These are phyloP conservation scores for Xylariaceae sp. DNA, from an alignment of 2,329 filamentous ascomycete species.

Conservation along the genomic window DNA sequence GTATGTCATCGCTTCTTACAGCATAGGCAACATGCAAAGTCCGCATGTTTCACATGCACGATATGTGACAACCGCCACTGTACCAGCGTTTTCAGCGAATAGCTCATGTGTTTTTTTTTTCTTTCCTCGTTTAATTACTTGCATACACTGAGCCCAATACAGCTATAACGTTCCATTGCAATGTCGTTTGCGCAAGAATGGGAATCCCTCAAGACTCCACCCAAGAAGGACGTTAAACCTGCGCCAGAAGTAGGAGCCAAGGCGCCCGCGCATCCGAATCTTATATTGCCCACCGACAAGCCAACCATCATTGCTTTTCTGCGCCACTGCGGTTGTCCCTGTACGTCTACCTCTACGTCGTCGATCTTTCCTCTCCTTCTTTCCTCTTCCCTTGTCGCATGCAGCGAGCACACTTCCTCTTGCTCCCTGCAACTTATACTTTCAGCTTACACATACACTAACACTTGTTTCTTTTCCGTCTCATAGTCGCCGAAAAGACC, in stretches of 20 bases:
- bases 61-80: not conserved
- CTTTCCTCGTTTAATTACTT: not conserved
- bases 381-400: not conserved
- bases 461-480: not conserved
- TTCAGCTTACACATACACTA: constrained; percentile 6
- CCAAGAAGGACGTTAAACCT: constrained; percentile 51
- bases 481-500: constrained; percentile 70
- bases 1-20: too few species aligned
- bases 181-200: constrained; percentile 46
- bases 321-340: constrained; percentile 76
- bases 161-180: not conserved
- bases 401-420: too few species aligned
- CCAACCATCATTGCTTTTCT: constrained; percentile 71
- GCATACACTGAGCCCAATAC: constrained; percentile 3
- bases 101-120: not conserved
- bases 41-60: constrained; percentile 26
- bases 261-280: constrained; percentile 60
- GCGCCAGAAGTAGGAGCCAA: constrained; percentile 59
- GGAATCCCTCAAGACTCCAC: constrained; percentile 50
- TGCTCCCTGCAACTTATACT: too few species aligned
- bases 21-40: not conserved
- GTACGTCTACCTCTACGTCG: constrained; percentile 51
- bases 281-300: constrained; percentile 60
- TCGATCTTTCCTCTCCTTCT: not conserved
- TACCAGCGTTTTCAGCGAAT: constrained; percentile 12